phyloP scores from a whole-genome alignment of 768 basidiomycete species.

The Lactifluus subvellereus region DNA sequence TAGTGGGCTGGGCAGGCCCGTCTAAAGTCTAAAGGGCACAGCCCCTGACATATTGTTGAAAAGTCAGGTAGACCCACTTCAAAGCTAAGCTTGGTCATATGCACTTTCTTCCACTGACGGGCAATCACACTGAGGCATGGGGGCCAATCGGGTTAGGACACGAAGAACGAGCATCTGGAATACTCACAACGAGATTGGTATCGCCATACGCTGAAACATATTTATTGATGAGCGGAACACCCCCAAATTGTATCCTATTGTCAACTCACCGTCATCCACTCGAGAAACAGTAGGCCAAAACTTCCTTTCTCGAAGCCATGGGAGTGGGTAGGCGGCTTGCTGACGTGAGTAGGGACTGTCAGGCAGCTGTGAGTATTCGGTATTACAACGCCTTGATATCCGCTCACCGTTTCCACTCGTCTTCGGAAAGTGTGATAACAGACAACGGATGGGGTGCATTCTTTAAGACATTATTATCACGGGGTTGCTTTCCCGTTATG shows the following conservation, averaged over 20 bases:
- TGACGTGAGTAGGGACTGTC: slow-evolving; percentile 82
- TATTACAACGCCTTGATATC: neutral
- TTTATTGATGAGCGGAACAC: slow-evolving; percentile 9
- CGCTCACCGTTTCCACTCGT: slow-evolving; percentile 79
- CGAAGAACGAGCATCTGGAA: neutral
- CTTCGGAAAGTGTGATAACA: slow-evolving; percentile 62
- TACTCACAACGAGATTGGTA: slow-evolving; percentile 77
- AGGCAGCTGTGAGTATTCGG: slow-evolving; percentile 12
- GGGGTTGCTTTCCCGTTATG: slow-evolving; percentile 79
- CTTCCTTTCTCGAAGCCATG: slow-evolving; percentile 80
- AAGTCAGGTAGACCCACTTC: slow-evolving; percentile 12
- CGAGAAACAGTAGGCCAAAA: slow-evolving; percentile 95
- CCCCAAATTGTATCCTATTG: neutral
- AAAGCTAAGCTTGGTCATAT: slow-evolving; percentile 29
- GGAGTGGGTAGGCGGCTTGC: slow-evolving; percentile 84
- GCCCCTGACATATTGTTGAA: slow-evolving; percentile 25
- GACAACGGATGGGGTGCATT: slow-evolving; percentile 92
- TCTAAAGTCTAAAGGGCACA: slow-evolving; percentile 53
- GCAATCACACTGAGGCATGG: slow-evolving; percentile 64
- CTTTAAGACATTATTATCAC: slow-evolving; percentile 85
- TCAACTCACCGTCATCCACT: slow-evolving; percentile 82
- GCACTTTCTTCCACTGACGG: slow-evolving; percentile 78
- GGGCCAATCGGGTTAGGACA: slow-evolving; percentile 8
- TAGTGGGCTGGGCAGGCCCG: slow-evolving; percentile 26
- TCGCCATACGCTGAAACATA: slow-evolving; percentile 77